Evolutionary conservation across 2,329 filamentous ascomycete species (phyloP).

Genomic region (Talaromyces verruculosus): DNA sequence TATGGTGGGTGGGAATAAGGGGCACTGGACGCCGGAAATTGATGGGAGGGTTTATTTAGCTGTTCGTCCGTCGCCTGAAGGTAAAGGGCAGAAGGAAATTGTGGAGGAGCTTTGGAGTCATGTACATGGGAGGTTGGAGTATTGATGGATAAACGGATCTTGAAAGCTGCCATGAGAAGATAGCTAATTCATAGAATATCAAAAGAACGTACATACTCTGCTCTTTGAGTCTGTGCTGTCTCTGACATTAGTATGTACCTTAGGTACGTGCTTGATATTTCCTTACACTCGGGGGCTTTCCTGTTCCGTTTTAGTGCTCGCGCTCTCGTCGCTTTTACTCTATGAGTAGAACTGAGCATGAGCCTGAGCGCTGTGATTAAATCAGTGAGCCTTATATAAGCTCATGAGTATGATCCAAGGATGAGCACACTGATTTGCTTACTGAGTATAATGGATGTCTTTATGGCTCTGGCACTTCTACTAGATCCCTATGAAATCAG

Average conservation of each 20-base stretch:
- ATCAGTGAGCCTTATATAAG: no score
- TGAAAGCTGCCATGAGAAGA: background rate
- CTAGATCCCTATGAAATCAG: no score
- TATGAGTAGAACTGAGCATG: no score
- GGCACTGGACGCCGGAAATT: slow-evolving; percentile 56
- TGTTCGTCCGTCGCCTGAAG: slow-evolving; percentile 35
- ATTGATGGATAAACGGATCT: slow-evolving; percentile 26
- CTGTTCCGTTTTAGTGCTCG: no score
- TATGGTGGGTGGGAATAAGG: slow-evolving; percentile 60
- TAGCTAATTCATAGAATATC: background rate
- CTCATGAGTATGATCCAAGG: no score
- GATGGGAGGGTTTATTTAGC: slow-evolving; percentile 58
- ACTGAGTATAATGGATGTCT: no score
- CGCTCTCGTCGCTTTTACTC: no score
- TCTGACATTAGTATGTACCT: background rate
- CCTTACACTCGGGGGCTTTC: no score
- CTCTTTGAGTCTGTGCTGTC: background rate
- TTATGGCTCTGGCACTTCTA: no score
- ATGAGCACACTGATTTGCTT: no score
- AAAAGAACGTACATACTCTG: background rate
- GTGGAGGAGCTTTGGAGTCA: slow-evolving; percentile 45
- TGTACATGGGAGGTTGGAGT: slow-evolving; percentile 41
- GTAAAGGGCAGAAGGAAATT: slow-evolving; percentile 40
- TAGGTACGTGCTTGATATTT: background rate
- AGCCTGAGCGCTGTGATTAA: no score